These are phyloP conservation scores for Sistotremastrum niveocremeum DNA, from an alignment of 768 basidiomycete species.

Conservation along the genomic window DNA sequence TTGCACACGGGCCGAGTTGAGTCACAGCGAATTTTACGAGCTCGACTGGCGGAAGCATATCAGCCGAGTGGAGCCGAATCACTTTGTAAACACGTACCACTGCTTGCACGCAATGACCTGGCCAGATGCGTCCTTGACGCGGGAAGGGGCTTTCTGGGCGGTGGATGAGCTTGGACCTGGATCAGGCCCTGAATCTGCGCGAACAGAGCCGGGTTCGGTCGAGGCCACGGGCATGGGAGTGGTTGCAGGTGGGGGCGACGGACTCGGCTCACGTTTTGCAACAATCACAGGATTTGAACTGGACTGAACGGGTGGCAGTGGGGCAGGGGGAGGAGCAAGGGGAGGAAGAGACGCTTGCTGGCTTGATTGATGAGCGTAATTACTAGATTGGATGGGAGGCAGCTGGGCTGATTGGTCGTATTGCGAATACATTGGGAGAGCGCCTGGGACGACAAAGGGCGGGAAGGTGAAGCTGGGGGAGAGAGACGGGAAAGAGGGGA, in stretches of 20 bases:
- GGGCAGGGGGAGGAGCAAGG: no score
- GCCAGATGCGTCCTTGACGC: constrained; percentile 40
- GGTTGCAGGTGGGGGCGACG: constrained; percentile 12
- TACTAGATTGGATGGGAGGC: no score
- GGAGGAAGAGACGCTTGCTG: no score
- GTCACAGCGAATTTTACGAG: constrained; percentile 78
- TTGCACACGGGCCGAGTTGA: constrained; percentile 69
- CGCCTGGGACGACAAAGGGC: no score
- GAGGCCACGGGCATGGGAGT: constrained; percentile 11
- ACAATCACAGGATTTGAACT: no score
- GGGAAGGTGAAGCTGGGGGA: constrained; percentile 12
- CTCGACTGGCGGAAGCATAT: constrained; percentile 41
- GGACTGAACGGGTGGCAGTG: no score
- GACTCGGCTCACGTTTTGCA: no score
- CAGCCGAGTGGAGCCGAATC: neutral
- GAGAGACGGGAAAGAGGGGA: neutral
- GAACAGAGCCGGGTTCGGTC: constrained; percentile 20
- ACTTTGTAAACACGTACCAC: constrained; percentile 38
- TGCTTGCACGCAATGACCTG: constrained; percentile 77
- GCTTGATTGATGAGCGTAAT: no score
- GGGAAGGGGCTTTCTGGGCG: constrained; percentile 22
- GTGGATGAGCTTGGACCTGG: constrained; percentile 18
- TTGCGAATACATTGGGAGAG: no score
- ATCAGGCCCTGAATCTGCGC: constrained; percentile 24
- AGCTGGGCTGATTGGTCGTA: no score